Evolutionary conservation across 345 rosid species (phyloP).

Genomic region (Trapa bicornis): DNA sequence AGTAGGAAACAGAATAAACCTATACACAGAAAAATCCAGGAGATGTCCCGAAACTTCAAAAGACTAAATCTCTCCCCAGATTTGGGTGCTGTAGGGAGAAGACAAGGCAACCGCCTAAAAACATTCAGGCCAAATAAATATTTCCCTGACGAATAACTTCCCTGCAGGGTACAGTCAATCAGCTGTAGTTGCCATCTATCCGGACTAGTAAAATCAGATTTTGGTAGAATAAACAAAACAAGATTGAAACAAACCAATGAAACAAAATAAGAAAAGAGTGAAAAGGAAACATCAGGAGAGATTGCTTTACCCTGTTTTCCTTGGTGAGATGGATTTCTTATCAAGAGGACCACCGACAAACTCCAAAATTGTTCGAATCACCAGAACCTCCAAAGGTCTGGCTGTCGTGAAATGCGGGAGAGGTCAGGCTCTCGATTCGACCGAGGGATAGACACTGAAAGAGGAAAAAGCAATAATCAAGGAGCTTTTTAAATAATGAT

Average conservation of each 20-base stretch:
- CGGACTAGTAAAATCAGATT: not conserved
- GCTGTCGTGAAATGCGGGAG: not conserved
- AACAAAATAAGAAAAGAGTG: not conserved
- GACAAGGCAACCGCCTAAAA: not conserved
- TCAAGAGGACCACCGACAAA: not conserved
- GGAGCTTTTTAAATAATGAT: not conserved
- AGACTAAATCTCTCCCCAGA: not conserved
- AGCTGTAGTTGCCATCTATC: not conserved
- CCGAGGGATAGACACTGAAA: not conserved
- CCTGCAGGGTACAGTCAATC: not conserved
- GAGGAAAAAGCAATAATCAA: not conserved
- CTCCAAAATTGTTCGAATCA: not conserved
- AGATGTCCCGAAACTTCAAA: not conserved
- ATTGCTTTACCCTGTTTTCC: not conserved
- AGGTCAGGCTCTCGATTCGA: not conserved
- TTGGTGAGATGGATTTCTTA: not conserved
- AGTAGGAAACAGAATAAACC: not conserved
- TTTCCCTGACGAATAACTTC: not conserved
- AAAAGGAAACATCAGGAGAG: not conserved
- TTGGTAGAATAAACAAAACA: not conserved
- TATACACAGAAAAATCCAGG: not conserved
- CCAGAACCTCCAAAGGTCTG: not conserved
- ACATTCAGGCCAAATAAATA: not conserved
- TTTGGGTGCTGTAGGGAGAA: not conserved
- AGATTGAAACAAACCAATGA: not conserved